Base-by-base conservation (phyloP, 208 protist genomes). In the Leishmania martiniquensis region DNA sequence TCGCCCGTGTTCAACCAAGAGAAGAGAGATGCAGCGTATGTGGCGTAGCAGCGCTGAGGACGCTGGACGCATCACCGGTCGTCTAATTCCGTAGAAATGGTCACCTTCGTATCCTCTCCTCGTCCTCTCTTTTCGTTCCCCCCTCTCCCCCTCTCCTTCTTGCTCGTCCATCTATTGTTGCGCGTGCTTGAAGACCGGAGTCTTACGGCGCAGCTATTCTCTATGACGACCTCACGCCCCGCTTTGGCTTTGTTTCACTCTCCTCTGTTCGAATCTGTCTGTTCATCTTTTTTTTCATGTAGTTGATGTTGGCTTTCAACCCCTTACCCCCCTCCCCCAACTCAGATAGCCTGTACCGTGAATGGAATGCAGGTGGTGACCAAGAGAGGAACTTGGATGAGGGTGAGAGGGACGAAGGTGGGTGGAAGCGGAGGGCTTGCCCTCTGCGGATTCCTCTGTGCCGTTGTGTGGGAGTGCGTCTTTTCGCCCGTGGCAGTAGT, bases 271-370 rank as follows among this genome's bases (percentile, higher is more conserved):
- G 5, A 5, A 65, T 68, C 29, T 44, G 25, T 29, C 15, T n/a
- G 9, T 67, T 29, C 10, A 25, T 25, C 29, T 45, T 68, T 17
- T 37, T 45, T 20, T 29, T 32, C 1, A 10, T 4, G 9, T 67
- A 32, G 12, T 65, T n/a, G n/a, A 34, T 65, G 25, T 65, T 15
- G 32, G 12, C 29, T 13, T 25, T n/a, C n/a, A n/a, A n/a, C n/a
- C n/a, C n/a, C n/a, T n/a, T n/a, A n/a, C n/a, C n/a, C n/a, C n/a
- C n/a, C n/a, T n/a, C n/a, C n/a, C n/a, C n/a, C n/a, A n/a, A n/a
- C 7, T 76, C 17, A 47, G 22, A 51, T 65, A 49, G 25, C n/a
- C 55, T 76, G 65, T 69, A 69, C 65, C 39, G 65, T 69, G 65
- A 69, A 69, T 49, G 37, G 45, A 60, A 47, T 44, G 22, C 5